Evolutionary conservation across 345 rosid species (phyloP).

Genomic region (Capsella bursapastoris): DNA sequence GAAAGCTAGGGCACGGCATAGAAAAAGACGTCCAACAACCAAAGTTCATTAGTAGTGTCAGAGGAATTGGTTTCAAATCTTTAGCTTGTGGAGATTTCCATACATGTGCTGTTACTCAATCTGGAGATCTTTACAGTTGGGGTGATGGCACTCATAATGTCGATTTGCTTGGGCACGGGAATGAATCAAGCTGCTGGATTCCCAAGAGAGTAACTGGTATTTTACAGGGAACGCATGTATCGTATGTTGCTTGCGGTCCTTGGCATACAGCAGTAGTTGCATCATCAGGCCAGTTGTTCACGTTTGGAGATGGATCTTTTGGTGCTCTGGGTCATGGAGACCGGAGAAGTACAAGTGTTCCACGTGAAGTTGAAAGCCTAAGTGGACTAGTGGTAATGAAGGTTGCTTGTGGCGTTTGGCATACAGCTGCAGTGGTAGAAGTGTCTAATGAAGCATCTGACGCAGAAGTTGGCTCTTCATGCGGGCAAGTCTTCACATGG

Average conservation of each 20-base stretch:
- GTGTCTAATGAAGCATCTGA: slow-evolving; percentile 49
- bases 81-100: slow-evolving; percentile 92
- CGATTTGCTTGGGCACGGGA: slow-evolving; percentile 85
- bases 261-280: slow-evolving; percentile 90
- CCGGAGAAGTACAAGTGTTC: slow-evolving; percentile 57
- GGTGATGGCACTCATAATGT: slow-evolving; percentile 74
- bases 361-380: slow-evolving; percentile 76
- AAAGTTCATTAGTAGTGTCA: slow-evolving; percentile 63
- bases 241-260: slow-evolving; percentile 75
- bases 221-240: slow-evolving; percentile 62
- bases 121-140: slow-evolving; percentile 92
- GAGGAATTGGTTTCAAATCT: slow-evolving; percentile 65
- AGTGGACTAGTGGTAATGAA: slow-evolving; percentile 57
- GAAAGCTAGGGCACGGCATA: slow-evolving; percentile 88
- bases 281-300: slow-evolving; percentile 75
- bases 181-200: slow-evolving; percentile 76
- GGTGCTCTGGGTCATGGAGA: slow-evolving; percentile 95
- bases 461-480: slow-evolving; percentile 49
- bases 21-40: slow-evolving; percentile 62
- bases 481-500: slow-evolving; percentile 78
- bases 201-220: slow-evolving; percentile 70
- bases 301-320: slow-evolving; percentile 95
- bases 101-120: slow-evolving; percentile 74
- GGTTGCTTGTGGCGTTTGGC: slow-evolving; percentile 95
- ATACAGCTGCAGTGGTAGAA: slow-evolving; percentile 86